These are phyloP conservation scores for Ceratobasidium theobromae DNA, from an alignment of 1,284 basidiomycete species.

Conservation along the genomic window DNA sequence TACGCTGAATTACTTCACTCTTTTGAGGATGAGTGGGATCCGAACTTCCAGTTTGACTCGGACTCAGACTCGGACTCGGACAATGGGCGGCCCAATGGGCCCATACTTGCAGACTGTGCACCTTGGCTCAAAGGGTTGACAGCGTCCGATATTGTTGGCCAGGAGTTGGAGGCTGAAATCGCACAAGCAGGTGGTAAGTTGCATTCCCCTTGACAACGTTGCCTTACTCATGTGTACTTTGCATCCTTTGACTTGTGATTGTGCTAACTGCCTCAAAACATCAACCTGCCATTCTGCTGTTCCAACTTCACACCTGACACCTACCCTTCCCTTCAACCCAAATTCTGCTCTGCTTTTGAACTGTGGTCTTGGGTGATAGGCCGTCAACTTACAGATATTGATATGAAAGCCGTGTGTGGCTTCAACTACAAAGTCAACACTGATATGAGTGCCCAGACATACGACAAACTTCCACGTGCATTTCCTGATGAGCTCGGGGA, in stretches of 20 bases:
- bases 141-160: neutral
- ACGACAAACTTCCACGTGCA: neutral
- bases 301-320: too few relatives aligned
- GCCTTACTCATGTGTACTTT: too few relatives aligned
- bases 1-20: too few relatives aligned
- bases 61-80: too few relatives aligned
- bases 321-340: too few relatives aligned
- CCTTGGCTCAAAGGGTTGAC: neutral
- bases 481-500: neutral
- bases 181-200: neutral
- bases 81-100: neutral
- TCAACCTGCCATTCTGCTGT: too few relatives aligned
- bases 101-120: neutral
- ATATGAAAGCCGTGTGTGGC: neutral
- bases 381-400: neutral
- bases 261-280: too few relatives aligned
- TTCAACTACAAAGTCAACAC: conserved; percentile 12
- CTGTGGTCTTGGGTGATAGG: too few relatives aligned
- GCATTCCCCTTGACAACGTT: neutral
- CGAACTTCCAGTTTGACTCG: neutral
- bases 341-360: too few relatives aligned
- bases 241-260: neutral
- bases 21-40: neutral
- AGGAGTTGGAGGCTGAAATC: neutral
- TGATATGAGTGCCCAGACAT: neutral